Base-by-base conservation (phyloP, 352 stramenopile species). In the Pelagophyceae sp. region DNA sequence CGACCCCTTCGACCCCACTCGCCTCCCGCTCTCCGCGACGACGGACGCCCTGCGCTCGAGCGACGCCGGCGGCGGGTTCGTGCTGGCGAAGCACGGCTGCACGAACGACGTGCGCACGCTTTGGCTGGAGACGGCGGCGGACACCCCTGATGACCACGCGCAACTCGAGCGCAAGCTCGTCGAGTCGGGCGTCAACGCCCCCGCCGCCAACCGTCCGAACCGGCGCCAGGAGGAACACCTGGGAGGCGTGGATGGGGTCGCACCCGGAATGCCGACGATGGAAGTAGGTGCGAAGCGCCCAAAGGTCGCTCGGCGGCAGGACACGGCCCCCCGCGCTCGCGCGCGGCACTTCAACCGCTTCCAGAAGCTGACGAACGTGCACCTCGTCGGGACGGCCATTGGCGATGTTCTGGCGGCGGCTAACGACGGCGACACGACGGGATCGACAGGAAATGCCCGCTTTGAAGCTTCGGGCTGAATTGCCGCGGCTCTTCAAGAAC, bases 41-140 rank as follows among this genome's bases (percentile, higher is more conserved):
- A 37, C 31, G 5, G 31, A 35, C 1, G 2, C 33, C 2, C 15
- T 32, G 38, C 5, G 29, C 38, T 33, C 20, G 25, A 23, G 20
- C 35, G 15, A 11, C 58, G 23, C 5, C 5, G 31, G 58, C 11
- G 23, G 58, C 29, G 58, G 15, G 6, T 32, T 31, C 61, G 38
- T 40, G 61, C n/a, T n/a, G 15, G 17, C 58, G 15, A 37, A 74
- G 67, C 35, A 58, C 38, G 67, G 67, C 33, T 74, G 67, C 67
- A 58, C 67, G 67, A 74, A 74, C 38, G 67, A 74, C 38, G 67
- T 74, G 25, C 19, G 67, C 6, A 31, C 67, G 15, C 17, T 58
- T 2, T 74, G 35, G 35, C 35, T 58, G 35, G 38, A 74, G 38
- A 74, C 33, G 20, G 38, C 67, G 35, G 38, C 33, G 67, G 35